These are phyloP conservation scores for Melampsora occidentalis DNA, from an alignment of 1,284 basidiomycete species.

Conservation along the genomic window DNA sequence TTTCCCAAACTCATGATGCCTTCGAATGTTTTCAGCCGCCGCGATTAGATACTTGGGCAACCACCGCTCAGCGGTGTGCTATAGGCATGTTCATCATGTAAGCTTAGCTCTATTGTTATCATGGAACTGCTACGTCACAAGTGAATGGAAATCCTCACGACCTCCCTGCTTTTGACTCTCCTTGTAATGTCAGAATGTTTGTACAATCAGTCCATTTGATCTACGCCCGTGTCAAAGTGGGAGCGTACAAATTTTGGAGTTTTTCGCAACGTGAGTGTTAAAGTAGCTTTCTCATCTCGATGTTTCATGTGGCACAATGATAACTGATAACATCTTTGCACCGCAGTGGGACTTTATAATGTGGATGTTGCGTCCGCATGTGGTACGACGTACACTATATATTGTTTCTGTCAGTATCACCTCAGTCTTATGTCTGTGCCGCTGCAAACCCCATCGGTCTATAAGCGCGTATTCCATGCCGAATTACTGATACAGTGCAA, in stretches of 20 bases:
- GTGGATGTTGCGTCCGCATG: neutral
- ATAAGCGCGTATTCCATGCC: neutral
- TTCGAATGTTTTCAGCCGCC: neutral
- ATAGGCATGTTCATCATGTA: neutral
- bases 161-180: neutral
- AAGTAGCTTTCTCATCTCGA: neutral
- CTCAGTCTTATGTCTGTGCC: neutral
- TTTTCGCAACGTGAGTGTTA: neutral
- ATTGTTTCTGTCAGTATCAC: neutral
- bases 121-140: neutral
- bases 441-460: no score
- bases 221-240: neutral
- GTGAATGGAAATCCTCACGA: neutral
- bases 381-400: neutral
- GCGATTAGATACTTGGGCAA: neutral
- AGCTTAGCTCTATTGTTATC: neutral
- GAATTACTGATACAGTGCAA: neutral
- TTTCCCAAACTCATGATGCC: neutral
- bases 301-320: neutral
- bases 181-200: neutral
- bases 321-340: neutral
- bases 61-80: neutral
- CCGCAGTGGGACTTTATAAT: neutral
- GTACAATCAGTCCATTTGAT: neutral
- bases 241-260: neutral